These are phyloP conservation scores for Hawksworthiomyces lignivorus DNA, from an alignment of 2,329 filamentous ascomycete species.

Conservation along the genomic window DNA sequence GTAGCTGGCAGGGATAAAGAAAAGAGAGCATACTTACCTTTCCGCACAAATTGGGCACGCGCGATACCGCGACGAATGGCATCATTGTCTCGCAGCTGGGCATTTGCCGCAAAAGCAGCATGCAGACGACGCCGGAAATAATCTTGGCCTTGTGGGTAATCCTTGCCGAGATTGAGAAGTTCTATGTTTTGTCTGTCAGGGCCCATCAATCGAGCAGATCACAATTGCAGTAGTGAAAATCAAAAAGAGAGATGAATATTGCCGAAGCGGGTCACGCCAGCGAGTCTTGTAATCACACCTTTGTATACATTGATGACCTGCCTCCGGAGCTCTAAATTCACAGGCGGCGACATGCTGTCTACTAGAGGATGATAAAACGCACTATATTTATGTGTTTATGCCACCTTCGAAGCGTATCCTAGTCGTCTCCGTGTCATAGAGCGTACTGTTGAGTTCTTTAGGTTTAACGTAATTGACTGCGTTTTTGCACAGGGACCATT, in stretches of 20 bases:
- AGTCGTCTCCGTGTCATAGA: too few species aligned
- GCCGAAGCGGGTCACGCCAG: too few species aligned
- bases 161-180: constrained; percentile 74
- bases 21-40: constrained; percentile 46
- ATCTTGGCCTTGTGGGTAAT: constrained; percentile 74
- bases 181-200: constrained; percentile 58
- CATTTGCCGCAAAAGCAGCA: constrained; percentile 74
- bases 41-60: constrained; percentile 81
- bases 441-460: too few species aligned
- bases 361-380: too few species aligned
- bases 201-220: too few species aligned
- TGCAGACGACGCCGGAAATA: constrained; percentile 80
- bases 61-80: constrained; percentile 70
- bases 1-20: constrained; percentile 4
- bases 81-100: constrained; percentile 59
- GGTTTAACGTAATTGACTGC: too few species aligned
- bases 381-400: too few species aligned
- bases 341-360: constrained; percentile 26
- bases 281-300: constrained; percentile 53
- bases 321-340: constrained; percentile 55
- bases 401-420: too few species aligned
- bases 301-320: constrained; percentile 87
- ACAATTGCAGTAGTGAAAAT: too few species aligned
- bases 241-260: too few species aligned
- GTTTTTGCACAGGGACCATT: too few species aligned